Conservation (phyloP, 2,329 filamentous ascomycete genomes). For the Microcyclospora pomicola region DNA sequence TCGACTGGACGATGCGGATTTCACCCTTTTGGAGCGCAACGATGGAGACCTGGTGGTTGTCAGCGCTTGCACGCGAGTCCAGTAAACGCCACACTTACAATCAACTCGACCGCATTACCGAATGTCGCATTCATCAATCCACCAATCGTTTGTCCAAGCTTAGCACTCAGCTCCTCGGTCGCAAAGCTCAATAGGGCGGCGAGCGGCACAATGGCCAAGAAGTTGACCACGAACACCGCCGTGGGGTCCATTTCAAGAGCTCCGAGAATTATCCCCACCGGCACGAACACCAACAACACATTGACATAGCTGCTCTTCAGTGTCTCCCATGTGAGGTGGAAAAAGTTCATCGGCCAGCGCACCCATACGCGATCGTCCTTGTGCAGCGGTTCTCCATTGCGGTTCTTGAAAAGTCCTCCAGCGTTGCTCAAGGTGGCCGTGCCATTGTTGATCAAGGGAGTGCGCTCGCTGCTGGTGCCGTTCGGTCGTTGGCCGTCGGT, state of each 20-base stretch:
- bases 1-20: constrained; percentile 93
- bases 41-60: constrained; percentile 58
- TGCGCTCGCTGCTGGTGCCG: constrained; percentile 9
- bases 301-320: constrained; percentile 47
- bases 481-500: too few species aligned
- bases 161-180: constrained; percentile 61
- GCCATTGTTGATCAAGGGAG: constrained; percentile 11
- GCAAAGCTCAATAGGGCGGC: constrained; percentile 62
- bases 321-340: constrained; percentile 28
- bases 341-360: constrained; percentile 18
- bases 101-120: constrained; percentile 67
- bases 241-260: constrained; percentile 48
- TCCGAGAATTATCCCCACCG: constrained; percentile 57
- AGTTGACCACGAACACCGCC: constrained; percentile 62
- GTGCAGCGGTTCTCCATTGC: constrained; percentile 7
- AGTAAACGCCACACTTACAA: constrained; percentile 28
- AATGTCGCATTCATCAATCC: constrained; percentile 65
- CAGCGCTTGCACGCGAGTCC: too few species aligned
- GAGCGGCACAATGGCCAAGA: constrained; percentile 65
- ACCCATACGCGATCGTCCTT: constrained; percentile 21
- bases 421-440: constrained; percentile 8
- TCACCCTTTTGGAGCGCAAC: constrained; percentile 74
- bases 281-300: constrained; percentile 58
- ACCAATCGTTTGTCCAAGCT: constrained; percentile 59
- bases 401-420: constrained; percentile 4